Evolutionary conservation across 1,139 yeast species (phyloP), one percentile per base, ranked within the genome.

Genomic region (Yamadazyma atmosphaerica): DNA sequence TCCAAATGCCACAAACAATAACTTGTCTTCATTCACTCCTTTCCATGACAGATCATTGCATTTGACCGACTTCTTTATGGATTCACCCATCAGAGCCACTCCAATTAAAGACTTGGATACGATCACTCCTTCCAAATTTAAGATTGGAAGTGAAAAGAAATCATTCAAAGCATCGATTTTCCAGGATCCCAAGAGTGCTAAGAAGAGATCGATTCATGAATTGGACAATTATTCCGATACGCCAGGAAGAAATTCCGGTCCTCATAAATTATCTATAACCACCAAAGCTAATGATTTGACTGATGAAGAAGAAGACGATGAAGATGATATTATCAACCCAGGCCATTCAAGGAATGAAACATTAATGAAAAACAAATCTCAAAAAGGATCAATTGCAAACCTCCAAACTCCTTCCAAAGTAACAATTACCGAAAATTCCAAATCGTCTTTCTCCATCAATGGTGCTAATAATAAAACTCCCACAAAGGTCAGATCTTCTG

Each of bases 91-190:
- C 26, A 53, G 61, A 33, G 32, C 33, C 5, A 57, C 65, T 3
- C 71, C 72, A 2, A 44, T 60, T 7, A 63, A 57, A 41, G 72
- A 66, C 33, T 43, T 65, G 35, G 72, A 63, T 34, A 64, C 75
- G 2, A 68, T 70, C 18, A 72, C 77, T 2, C 77, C 77, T 2
- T 68, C 74, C 3, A 65, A 63, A 42, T 72, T 71, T 41, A 58
- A 48, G 34, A 43, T 68, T 12, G 57, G 54, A 14, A 56, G 56
- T 35, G 60, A 37, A n/a, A 46, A 35, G 35, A 39, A 29, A 49
- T 28, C 47, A 44, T 36, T 47, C 39, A 36, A 38, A 39, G 30
- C 49, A 43, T 52, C 45, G 45, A 39, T 49, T 23, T 46, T 47
- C 27, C 53, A 54, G 29, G 65, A 56, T 32, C 56, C 58, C 15